A percentile compares a stretch with the other conserved stretches of the same genome.
Evolutionary conservation across 164 flowering plant species (phyloP).

Genomic region (Macadamia integrifolia): DNA sequence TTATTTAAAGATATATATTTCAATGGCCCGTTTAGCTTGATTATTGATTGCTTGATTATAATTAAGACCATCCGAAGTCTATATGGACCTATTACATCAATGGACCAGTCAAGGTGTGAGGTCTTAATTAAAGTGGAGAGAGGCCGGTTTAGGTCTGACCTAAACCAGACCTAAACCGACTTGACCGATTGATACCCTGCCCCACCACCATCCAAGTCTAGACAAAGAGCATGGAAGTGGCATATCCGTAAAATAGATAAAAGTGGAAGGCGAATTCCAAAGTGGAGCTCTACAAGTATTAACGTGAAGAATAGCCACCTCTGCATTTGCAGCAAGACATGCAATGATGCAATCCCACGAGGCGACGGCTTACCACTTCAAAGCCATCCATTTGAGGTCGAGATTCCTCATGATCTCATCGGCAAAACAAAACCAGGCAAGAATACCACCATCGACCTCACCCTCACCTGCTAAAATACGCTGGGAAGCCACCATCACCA

Average conservation of each 20-base stretch:
- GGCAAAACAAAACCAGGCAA: constrained; percentile 15
- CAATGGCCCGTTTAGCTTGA: too few relatives aligned
- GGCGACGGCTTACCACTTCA: constrained; percentile 21
- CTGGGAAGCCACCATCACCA: constrained; percentile 28
- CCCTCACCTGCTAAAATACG: constrained; percentile 2
- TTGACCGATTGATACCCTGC: too few relatives aligned
- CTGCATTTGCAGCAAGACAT: background rate
- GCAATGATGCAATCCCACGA: constrained; percentile 8
- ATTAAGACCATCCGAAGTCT: too few relatives aligned
- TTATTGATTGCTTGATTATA: too few relatives aligned
- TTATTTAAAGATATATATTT: too few relatives aligned
- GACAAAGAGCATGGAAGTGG: background rate
- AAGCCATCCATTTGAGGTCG: constrained; percentile 5
- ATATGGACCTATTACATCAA: too few relatives aligned
- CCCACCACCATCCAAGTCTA: too few relatives aligned
- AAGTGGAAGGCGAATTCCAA: background rate
- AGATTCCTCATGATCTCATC: constrained; percentile 14
- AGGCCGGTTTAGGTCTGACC: too few relatives aligned
- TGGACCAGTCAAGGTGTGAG: too few relatives aligned
- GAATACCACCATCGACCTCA: background rate
- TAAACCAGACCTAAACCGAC: too few relatives aligned
- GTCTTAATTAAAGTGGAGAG: too few relatives aligned
- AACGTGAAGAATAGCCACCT: background rate
- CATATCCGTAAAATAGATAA: background rate
- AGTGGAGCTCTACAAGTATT: background rate